A percentile compares a stretch with the other conserved stretches of the same genome.
phyloP scores from a whole-genome alignment of 371 early-diverging fungal species.

The Homolaphlyctis polyrhiza region DNA sequence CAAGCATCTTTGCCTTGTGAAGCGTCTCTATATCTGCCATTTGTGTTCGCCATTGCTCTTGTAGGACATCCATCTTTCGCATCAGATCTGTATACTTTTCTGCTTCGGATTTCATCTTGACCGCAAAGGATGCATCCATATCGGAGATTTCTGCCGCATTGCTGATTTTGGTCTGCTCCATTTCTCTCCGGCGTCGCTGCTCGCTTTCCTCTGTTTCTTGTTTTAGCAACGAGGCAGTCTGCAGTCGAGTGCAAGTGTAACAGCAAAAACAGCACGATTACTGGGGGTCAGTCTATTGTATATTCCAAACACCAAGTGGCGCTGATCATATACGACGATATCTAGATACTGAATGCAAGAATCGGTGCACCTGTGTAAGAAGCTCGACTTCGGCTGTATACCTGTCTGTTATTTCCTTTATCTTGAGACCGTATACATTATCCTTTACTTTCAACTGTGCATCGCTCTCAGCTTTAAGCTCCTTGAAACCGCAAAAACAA shows the following conservation, averaged over 20 bases:
- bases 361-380: conserved; percentile 25
- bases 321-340: too few relatives aligned
- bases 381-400: conserved; percentile 35
- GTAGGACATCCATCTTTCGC: conserved; percentile 17
- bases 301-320: too few relatives aligned
- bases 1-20: conserved; percentile 18
- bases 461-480: conserved; percentile 40
- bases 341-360: not conserved
- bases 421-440: conserved; percentile 29
- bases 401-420: conserved; percentile 38
- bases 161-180: conserved; percentile 11
- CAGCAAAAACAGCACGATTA: too few relatives aligned
- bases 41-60: conserved; percentile 40
- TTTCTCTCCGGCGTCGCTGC: conserved; percentile 16
- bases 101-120: conserved; percentile 37
- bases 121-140: conserved; percentile 22
- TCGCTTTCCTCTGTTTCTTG: conserved; percentile 29
- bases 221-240: conserved; percentile 11
- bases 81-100: conserved; percentile 35
- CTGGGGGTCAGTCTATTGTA: too few relatives aligned
- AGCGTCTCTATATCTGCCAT: conserved; percentile 25
- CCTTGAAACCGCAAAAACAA: conserved; percentile 10
- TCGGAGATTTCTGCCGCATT: conserved; percentile 20
- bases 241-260: too few relatives aligned
- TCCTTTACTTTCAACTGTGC: conserved; percentile 40